These are phyloP conservation scores for Fusarium cyanostomum DNA, from an alignment of 2,329 filamentous ascomycete genomes.

Conservation along the genomic window DNA sequence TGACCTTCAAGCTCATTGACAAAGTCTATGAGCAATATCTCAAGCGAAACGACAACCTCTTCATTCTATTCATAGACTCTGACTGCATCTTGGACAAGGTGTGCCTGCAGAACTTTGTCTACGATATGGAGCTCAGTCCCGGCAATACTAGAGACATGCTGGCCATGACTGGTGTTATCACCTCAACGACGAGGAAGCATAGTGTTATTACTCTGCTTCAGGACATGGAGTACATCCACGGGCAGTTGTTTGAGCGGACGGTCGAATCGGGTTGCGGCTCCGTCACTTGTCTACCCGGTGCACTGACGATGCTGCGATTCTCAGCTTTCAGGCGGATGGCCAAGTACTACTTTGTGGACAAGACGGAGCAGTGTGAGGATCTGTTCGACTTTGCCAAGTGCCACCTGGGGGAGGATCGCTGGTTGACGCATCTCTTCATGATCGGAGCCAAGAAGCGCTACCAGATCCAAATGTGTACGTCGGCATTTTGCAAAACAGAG, in stretches of 20 bases:
- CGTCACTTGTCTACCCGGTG: conserved; percentile 93
- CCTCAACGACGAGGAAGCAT: conserved; percentile 88
- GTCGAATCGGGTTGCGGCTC: conserved; percentile 94
- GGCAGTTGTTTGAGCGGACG: conserved; percentile 93
- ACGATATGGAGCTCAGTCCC: conserved; percentile 97
- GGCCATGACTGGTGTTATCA: conserved; percentile 98
- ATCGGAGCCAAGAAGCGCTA: conserved; percentile 92
- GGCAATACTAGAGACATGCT: conserved; percentile 93
- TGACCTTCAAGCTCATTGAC: conserved; percentile 92
- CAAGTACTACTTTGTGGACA: conserved; percentile 98
- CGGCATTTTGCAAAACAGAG: conserved; percentile 98
- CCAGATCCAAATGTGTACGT: conserved; percentile 97
- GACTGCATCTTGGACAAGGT: conserved; percentile 93
- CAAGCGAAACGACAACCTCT: conserved; percentile 87
- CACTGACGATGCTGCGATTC: conserved; percentile 94
- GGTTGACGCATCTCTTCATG: conserved; percentile 99
- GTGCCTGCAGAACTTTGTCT: conserved; percentile 97
- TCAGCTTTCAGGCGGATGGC: conserved; percentile 97
- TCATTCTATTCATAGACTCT: conserved; percentile 96
- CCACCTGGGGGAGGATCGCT: conserved; percentile 93
- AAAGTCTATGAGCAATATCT: conserved; percentile 90
- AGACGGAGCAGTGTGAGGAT: conserved; percentile 93
- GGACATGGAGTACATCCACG: conserved; percentile 98
- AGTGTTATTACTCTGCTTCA: conserved; percentile 91
- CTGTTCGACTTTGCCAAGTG: conserved; percentile 97